Evolutionary conservation across 176 grass and related monocot species (phyloP).

Genomic region (Miscanthus lutarioriparius): DNA sequence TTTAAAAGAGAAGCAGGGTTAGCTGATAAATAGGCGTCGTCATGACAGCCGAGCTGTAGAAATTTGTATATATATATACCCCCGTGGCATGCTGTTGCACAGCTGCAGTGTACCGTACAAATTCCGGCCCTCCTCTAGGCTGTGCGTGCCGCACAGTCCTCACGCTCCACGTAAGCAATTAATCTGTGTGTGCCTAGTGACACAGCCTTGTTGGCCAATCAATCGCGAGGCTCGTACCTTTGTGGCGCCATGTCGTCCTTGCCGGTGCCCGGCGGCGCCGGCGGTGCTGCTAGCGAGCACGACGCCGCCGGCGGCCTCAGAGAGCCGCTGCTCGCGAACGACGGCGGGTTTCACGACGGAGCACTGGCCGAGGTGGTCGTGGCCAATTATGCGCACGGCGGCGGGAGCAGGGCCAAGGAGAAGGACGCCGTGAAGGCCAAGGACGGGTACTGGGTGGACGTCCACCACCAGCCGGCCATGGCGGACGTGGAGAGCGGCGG

Average conservation of each 20-base stretch:
- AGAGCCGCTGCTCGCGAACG: conserved; percentile 17
- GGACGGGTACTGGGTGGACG: conserved; percentile 33
- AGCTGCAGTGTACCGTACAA: background rate
- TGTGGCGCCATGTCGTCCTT: conserved; percentile 20
- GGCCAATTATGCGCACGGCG: background rate
- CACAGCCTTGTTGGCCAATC: background rate
- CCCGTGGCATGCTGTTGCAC: background rate
- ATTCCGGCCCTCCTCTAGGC: background rate
- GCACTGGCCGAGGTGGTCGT: background rate
- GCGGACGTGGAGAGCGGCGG: conserved; percentile 25
- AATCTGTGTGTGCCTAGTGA: background rate
- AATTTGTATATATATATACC: background rate
- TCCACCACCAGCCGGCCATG: background rate
- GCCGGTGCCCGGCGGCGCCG: background rate
- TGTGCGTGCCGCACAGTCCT: background rate
- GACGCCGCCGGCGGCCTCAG: background rate
- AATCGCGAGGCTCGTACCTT: background rate
- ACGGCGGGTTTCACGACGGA: background rate
- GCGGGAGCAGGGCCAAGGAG: background rate
- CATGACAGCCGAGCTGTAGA: background rate
- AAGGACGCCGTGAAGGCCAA: background rate
- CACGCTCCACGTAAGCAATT: background rate
- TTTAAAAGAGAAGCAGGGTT: too few species aligned
- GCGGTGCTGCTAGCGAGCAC: too few species aligned
- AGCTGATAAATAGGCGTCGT: too few species aligned